Evolutionary conservation across 1,284 basidiomycete species (phyloP), one percentile per base, ranked within the genome.

Genomic region (Trametes polyzona): DNA sequence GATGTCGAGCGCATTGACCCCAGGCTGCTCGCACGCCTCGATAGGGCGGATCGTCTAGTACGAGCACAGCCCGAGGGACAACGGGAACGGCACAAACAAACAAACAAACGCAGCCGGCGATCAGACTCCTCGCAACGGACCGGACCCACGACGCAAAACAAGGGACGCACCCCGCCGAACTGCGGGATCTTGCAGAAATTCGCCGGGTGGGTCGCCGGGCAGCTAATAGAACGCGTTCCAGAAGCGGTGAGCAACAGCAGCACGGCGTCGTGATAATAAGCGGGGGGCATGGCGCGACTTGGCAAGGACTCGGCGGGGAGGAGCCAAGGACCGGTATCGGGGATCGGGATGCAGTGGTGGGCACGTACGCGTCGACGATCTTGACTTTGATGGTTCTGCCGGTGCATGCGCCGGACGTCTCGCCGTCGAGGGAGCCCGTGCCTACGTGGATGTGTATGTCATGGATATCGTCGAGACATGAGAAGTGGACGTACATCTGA

Each of bases 101-200:
- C n/a, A n/a, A n/a, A n/a, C n/a, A n/a, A n/a, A n/a, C n/a, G n/a
- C n/a, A n/a, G n/a, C n/a, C n/a, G n/a, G n/a, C n/a, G n/a, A n/a
- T 21, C 19, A 16, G 40, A 35, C 11, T 5, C 33, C 5, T 1
- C 24, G 24, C 10, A 17, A 7, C 17, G 35, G 4, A 40, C n/a
- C n/a, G 30, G 6, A 10, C 9, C 8, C 11, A 6, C 29, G 10
- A 26, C 5, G 30, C 23, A 16, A 10, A 17, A 24, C 19, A 33
- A 29, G 7, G 24, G 3, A 54, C 61, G 41, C 49, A 69, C 68
- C 11, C 69, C 69, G 19, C 69, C 68, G 41, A 71, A 71, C 50
- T 65, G 43, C 9, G 66, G 58, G 23, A 68, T 67, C 57, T 71
- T 69, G 66, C 69, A 71, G 57, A 59, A 71, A 52, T 71, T 71